Percentiles rank a stretch among this genome's conserved stretches.
phyloP scores from a whole-genome alignment of 75 land plant genomes.

The Pinus albicaulis region DNA sequence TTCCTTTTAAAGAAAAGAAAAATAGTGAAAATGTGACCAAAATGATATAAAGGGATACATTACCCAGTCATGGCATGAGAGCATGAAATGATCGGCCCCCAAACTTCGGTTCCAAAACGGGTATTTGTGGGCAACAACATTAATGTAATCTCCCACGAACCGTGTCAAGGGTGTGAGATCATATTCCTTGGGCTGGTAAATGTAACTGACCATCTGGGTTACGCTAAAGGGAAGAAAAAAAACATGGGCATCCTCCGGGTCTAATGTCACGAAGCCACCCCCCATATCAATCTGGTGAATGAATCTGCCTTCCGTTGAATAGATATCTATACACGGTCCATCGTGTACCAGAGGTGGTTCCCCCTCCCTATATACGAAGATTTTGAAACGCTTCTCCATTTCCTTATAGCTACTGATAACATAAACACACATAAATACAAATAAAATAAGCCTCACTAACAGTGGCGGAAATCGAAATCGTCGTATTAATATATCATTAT shows the following conservation, averaged over 20 bases:
- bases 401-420: slow-evolving; percentile 78
- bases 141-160: too few species aligned
- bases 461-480: too few species aligned
- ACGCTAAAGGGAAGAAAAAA: slow-evolving; percentile 84
- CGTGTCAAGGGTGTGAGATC: too few species aligned
- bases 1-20: too few species aligned
- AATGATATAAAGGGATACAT: too few species aligned
- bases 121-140: too few species aligned
- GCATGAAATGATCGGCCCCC: too few species aligned
- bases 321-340: slow-evolving; percentile 86
- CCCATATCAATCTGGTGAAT: slow-evolving; percentile 67
- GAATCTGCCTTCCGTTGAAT: slow-evolving; percentile 80
- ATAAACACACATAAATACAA: background rate
- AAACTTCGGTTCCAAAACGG: too few species aligned
- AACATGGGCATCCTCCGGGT: slow-evolving; percentile 68
- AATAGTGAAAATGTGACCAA: too few species aligned
- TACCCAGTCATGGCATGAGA: too few species aligned
- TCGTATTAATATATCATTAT: too few species aligned
- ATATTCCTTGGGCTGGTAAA: slow-evolving; percentile 43
- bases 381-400: slow-evolving; percentile 83
- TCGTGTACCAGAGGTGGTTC: too few species aligned
- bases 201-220: slow-evolving; percentile 51
- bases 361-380: slow-evolving; percentile 73
- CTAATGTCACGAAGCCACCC: slow-evolving; percentile 45
- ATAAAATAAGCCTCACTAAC: background rate